Evolutionary conservation across 306 rosid species (phyloP), one percentile per base, ranked within the genome.

Genomic region (Rubus parviflorus): DNA sequence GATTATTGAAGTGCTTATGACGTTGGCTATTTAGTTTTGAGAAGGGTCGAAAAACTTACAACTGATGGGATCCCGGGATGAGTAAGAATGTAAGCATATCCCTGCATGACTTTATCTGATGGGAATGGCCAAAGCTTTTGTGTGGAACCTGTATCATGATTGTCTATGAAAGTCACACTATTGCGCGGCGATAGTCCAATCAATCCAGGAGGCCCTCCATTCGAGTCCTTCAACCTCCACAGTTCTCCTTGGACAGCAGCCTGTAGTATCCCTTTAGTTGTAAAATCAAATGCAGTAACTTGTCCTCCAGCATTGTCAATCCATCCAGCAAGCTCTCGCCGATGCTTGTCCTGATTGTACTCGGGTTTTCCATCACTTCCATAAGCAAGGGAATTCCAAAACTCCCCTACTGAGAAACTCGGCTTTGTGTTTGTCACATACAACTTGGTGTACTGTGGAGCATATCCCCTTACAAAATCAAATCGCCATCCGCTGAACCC

Each of bases 1-100:
- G 0, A 16, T 30, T 30, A 30, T 30, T 30, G 35, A 30, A 30
- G 35, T 30, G 35, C 35, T 30, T 30, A 30, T 30, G 35, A 30
- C 35, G 35, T 2, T 30, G 35, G 35, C 35, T 30, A 4, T 6
- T 17, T n/a, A 5, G 37, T 16, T 37, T 40, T 3, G 54, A 73
- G n/a, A 14, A 51, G 9, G 46, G 2, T 30, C 4, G 12, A 6
- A 52, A 40, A 69, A 49, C 64, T 66, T 89, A 89, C 93, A 25
- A 89, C 86, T 57, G 85, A 41, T 22, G 97, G 89, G 38, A 80
- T 88, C 10, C 92, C 88, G 4, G 92, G 91, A 79, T 91, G 97
- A 54, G 92, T 91, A n/a, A 91, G 88, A 83, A 89, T 89, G 52
- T 91, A 89, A 35, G 88, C 91, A 79, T 91, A 89, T 72, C 94